Conservation (phyloP, 148 eudicot species). For the Limonium bicolor region DNA sequence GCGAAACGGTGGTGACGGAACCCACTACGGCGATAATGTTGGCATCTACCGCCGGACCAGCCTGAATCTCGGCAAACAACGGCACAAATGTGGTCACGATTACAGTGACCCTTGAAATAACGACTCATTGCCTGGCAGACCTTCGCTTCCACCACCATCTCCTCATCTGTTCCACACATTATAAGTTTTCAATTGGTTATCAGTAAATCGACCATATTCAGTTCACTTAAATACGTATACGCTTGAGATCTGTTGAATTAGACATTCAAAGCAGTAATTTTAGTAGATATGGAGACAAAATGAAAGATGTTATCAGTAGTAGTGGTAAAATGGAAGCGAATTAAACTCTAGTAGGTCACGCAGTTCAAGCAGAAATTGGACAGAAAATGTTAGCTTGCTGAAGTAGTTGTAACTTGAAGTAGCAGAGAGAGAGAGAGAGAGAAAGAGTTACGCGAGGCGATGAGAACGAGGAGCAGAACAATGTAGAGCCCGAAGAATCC, state of each 20-base stretch:
- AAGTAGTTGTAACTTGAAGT: no score
- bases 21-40: not conserved
- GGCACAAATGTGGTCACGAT: conserved; percentile 29
- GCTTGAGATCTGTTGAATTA: no score
- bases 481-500: conserved; percentile 16
- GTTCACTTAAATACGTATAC: no score
- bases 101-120: conserved; percentile 37
- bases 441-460: conserved; percentile 19
- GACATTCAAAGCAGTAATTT: no score
- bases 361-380: no score
- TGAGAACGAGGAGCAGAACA: conserved; percentile 12
- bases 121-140: conserved; percentile 49
- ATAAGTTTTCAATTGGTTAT: not conserved
- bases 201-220: no score
- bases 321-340: no score
- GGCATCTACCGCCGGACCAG: conserved; percentile 32
- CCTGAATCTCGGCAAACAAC: conserved; percentile 43
- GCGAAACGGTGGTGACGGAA: conserved; percentile 36
- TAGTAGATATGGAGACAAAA: no score
- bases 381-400: no score
- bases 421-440: no score
- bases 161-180: conserved; percentile 8
- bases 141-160: conserved; percentile 19
- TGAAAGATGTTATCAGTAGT: no score
- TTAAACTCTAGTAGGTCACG: no score